These are phyloP conservation scores for Leavenworthia alabamica DNA, from an alignment of 345 rosid genomes.

Conservation along the genomic window DNA sequence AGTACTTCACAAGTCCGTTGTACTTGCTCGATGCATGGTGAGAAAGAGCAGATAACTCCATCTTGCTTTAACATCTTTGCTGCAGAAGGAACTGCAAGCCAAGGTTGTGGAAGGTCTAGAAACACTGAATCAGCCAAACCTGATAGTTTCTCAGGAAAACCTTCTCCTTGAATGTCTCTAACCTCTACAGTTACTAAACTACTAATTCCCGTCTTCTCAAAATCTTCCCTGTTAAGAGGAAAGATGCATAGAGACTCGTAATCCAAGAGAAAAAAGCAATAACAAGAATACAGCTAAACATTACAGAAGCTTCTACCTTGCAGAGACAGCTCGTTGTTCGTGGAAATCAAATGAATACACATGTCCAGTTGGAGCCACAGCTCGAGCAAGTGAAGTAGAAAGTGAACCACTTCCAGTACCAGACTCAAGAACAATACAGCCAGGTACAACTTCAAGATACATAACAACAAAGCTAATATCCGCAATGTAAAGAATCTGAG, in stretches of 20 bases:
- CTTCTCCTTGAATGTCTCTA: constrained; percentile 86
- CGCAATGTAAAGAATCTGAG: constrained; percentile 91
- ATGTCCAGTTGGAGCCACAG: constrained; percentile 86
- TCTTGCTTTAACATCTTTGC: constrained; percentile 79
- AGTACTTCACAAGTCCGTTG: constrained; percentile 83
- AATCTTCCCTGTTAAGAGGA: constrained; percentile 55
- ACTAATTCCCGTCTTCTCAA: constrained; percentile 68
- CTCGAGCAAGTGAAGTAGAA: constrained; percentile 79
- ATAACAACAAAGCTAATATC: constrained; percentile 77
- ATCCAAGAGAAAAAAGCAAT: background rate
- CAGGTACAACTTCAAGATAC: constrained; percentile 84
- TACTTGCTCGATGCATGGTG: constrained; percentile 96
- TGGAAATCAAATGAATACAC: constrained; percentile 93
- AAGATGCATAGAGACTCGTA: background rate
- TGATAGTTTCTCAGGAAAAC: constrained; percentile 65
- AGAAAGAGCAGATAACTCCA: constrained; percentile 78
- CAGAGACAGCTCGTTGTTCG: constrained; percentile 84
- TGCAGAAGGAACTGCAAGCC: constrained; percentile 74
- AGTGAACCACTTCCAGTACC: constrained; percentile 96
- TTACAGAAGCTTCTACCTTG: constrained; percentile 44
- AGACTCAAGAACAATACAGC: constrained; percentile 84
- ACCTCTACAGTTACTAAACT: constrained; percentile 70
- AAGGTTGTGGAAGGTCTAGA: constrained; percentile 84
- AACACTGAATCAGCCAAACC: constrained; percentile 68
- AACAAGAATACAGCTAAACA: background rate